Base-by-base conservation (phyloP, 2,329 filamentous ascomycete species). In the Sarocladium kiliense region DNA sequence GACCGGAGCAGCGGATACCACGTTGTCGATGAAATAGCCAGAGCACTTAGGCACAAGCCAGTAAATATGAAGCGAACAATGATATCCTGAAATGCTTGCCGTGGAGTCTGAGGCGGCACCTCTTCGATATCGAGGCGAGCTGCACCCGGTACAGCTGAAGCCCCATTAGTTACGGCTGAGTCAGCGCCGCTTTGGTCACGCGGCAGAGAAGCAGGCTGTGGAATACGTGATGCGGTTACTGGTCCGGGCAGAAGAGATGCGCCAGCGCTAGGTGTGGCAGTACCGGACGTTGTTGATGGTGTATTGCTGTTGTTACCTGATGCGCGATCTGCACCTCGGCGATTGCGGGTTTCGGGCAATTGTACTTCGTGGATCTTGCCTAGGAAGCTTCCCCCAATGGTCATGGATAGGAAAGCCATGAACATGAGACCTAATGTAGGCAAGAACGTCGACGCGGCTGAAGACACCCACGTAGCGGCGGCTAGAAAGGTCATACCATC, bases 101-200 rank as follows among this genome's bases (percentile, higher is more conserved):
- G 61, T 53, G 58, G 36, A 26, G 66, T 66, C 19, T 56, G 59
- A 7, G 53, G 62, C 56, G 62, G 63, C 60, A 19, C 65, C 18
- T 23, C 63, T 62, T 42, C 55, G 58, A 60, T 62, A 54, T 59
- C 57, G 41, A 62, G 64, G n/a, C 58, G 65, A 60, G 59, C 62
- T 53, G 60, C 30, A 10, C 62, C 41, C 16, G 58, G 58, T 25
- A 59, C 62, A 25, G 62, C 61, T 2, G 73, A 68, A 1, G 74
- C 64, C 3, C 71, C 70, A 1, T 68, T 60, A 9, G 73, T 70
- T 1, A 66, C 68, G 32, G 77, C 76, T 25, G 74, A 73, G 34
- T 85, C 82, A 60, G 83, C 80, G 37, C 85, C 70, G 58, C 86
- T 82, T 63, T 86, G 82, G 62, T 86, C 84, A 1, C 80, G 84